Evolutionary conservation across 768 basidiomycete genomes (phyloP), one percentile per base, ranked within the genome.

Genomic region (Exidia glandulosa): DNA sequence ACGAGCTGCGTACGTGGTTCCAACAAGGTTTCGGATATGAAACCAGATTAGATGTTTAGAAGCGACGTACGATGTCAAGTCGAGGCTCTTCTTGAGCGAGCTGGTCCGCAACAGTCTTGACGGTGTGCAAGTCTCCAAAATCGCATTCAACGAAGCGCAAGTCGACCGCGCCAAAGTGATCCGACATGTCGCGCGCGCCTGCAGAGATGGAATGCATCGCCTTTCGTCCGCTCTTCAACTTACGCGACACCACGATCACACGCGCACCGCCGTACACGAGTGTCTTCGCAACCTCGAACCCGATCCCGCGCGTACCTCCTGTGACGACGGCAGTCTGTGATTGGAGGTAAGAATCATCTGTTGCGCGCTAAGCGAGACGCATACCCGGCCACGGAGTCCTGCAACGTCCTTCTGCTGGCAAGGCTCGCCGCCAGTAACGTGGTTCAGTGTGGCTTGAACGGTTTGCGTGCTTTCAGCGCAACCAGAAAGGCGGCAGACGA

Each of bases 251-350:
- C 31, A 72, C 29, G 23, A 71, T 62, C n/a, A 70, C 67, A n/a
- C 69, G 68, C 2, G 71, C 71, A 2, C 63, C 62, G 3, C 69
- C 67, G 14, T 65, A 60, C 1, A 70, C 69, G 36, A 73, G 65
- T 16, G 66, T 62, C 10, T 64, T 62, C 32, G 69, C 69, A 31
- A 71, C 69, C 55, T 73, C 70, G 32, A 65, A 69, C 14, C 71
- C 69, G 14, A 72, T 70, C 31, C 69, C 71, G 3, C 56, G 61
- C 1, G 67, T 70, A 3, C 65, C 71, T 1, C 71, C 72, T 12
- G 72, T 72, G 3, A 72, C 67, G 30, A 73, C 61, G 0, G 66
- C 70, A 33, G 68, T 68, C 71, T 70, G 30, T 13, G 23, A 45
- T 3, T 25, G 3, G 0, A 54, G 30, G 7, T 14, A 2, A 13